These are phyloP conservation scores for Acephala macrosclerotiorum DNA, from an alignment of 2,329 filamentous ascomycete species.

Conservation along the genomic window DNA sequence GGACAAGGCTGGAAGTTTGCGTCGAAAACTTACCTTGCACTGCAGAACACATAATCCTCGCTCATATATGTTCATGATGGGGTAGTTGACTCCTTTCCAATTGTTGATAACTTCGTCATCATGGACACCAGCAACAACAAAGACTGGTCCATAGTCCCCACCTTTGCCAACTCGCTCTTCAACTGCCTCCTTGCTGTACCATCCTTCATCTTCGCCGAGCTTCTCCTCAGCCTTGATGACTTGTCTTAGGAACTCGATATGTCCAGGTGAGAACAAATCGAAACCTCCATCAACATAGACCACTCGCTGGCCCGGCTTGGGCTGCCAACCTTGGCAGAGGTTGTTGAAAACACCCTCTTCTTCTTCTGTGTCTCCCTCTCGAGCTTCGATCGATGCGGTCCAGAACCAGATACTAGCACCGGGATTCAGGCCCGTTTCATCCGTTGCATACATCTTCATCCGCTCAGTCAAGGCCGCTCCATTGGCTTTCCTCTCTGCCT, in stretches of 20 bases:
- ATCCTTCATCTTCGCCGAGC: constrained; percentile 71
- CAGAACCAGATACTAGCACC: constrained; percentile 89
- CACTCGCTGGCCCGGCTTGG: constrained; percentile 80
- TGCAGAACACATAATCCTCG: constrained; percentile 94
- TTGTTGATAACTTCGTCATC: constrained; percentile 94
- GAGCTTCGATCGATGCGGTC: constrained; percentile 57
- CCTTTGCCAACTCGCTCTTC: constrained; percentile 68
- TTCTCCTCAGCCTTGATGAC: constrained; percentile 79
- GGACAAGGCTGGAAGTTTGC: not conserved
- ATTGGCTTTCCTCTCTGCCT: constrained; percentile 68
- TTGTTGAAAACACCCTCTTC: constrained; percentile 71
- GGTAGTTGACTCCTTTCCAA: constrained; percentile 98
- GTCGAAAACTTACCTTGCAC: constrained; percentile 71
- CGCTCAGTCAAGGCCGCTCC: constrained; percentile 77
- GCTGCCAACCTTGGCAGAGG: constrained; percentile 74
- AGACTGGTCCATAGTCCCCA: constrained; percentile 81
- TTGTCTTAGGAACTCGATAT: constrained; percentile 90
- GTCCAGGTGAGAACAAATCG: constrained; percentile 94
- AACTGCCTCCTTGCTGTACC: constrained; percentile 73
- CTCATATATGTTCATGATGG: constrained; percentile 99
- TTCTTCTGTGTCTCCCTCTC: constrained; percentile 51
- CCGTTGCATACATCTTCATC: constrained; percentile 86
- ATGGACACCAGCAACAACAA: constrained; percentile 92
- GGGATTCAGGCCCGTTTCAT: constrained; percentile 79
- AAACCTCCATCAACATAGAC: constrained; percentile 97